Conservation (phyloP, 73 alveolate genomes). For the Tetrahymena borealis region DNA sequence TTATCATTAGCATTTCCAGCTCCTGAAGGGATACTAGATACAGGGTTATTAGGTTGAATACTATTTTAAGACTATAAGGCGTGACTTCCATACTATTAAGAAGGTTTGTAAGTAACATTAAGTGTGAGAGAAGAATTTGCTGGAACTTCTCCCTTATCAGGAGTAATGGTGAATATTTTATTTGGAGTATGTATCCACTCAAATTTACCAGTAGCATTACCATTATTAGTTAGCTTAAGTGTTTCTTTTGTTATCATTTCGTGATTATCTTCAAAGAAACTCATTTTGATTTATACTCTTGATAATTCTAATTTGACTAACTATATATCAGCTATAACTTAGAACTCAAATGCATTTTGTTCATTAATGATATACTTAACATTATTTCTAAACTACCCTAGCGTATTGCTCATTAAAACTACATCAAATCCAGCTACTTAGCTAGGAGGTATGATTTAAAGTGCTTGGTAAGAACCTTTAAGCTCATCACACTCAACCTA, state of each 20-base stretch:
- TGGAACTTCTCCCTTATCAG: slow-evolving; percentile 26
- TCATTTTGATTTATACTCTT: slow-evolving; percentile 58
- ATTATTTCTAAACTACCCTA: slow-evolving; percentile 67
- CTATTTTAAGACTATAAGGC: not conserved
- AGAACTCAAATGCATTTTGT: slow-evolving; percentile 72
- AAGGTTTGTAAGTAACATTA: slow-evolving; percentile 18
- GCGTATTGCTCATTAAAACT: slow-evolving; percentile 54
- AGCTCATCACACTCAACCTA: slow-evolving; percentile 62
- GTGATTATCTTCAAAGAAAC: slow-evolving; percentile 89
- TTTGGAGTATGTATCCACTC: slow-evolving; percentile 72
- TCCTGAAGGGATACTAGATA: not conserved
- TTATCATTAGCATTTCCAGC: not conserved
- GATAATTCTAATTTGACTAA: slow-evolving; percentile 68
- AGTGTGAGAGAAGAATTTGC: slow-evolving; percentile 9
- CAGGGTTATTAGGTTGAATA: not conserved
- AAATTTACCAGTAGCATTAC: slow-evolving; percentile 89
- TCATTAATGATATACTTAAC: slow-evolving; percentile 83
- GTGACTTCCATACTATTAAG: not conserved
- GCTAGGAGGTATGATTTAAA: slow-evolving; percentile 91
- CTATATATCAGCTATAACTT: slow-evolving; percentile 75
- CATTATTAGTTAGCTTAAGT: slow-evolving; percentile 81
- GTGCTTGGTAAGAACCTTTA: slow-evolving; percentile 60
- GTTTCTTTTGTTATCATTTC: slow-evolving; percentile 88
- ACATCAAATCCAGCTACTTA: slow-evolving; percentile 89
- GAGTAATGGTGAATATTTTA: slow-evolving; percentile 13